Percentiles rank a stretch among this genome's conserved stretches.
Conservation (phyloP, 2,329 filamentous ascomycete species). For the Beauveria sp. region DNA sequence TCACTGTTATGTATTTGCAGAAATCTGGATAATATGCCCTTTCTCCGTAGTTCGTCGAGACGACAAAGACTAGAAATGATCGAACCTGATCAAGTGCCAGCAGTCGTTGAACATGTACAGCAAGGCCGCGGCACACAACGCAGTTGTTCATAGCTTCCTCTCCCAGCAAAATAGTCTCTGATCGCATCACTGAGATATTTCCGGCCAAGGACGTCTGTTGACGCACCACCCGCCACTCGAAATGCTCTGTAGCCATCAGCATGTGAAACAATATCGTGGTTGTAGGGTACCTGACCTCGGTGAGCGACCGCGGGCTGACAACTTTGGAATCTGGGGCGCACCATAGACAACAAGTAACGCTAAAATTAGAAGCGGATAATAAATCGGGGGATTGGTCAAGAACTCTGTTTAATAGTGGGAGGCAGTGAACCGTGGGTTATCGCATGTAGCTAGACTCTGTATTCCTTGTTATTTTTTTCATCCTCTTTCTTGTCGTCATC, state of each 20-base stretch:
- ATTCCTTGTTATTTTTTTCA: background rate
- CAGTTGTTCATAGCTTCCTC: too few relatives aligned
- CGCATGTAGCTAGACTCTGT: background rate
- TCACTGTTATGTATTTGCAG: too few relatives aligned
- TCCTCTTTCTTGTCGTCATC: background rate
- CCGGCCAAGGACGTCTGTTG: too few relatives aligned
- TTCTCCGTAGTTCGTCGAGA: too few relatives aligned
- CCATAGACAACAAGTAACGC: background rate
- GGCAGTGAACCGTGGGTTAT: background rate
- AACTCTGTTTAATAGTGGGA: background rate
- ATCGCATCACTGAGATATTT: too few relatives aligned
- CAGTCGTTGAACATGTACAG: too few relatives aligned
- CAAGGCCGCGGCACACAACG: too few relatives aligned
- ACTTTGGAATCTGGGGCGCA: background rate
- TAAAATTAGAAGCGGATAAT: background rate
- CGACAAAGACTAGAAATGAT: too few relatives aligned
- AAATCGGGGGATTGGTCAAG: background rate
- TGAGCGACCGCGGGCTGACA: background rate
- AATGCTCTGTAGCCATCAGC: background rate
- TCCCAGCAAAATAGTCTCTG: too few relatives aligned
- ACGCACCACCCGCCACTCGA: too few relatives aligned
- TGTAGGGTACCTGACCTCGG: background rate
- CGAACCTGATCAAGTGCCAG: too few relatives aligned
- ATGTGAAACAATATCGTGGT: background rate
- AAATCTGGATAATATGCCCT: too few relatives aligned